Base-by-base conservation (phyloP, 2,329 filamentous ascomycete genomes). In the Myriangium duriaei region DNA sequence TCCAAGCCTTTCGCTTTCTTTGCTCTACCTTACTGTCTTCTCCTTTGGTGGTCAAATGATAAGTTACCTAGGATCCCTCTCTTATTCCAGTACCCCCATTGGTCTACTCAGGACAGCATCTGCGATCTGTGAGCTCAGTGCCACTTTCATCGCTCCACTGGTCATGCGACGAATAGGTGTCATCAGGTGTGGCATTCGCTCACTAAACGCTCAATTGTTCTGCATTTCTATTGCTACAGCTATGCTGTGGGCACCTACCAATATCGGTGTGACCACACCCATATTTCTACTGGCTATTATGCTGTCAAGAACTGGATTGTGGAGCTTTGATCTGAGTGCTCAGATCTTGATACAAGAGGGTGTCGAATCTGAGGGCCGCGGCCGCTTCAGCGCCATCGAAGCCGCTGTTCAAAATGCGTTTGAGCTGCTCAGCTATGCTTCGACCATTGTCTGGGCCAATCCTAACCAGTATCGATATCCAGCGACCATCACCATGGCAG, bases 141-240 rank as follows among this genome's bases (percentile, higher is more conserved):
- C 76, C 0, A 81, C 77, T 0, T 77, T 71, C 64, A 51, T 69
- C 0, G 72, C 69, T 0, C 76, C 76, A 0, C 57, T 60, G 39
- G 51, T 78, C 11, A 76, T 75, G 64, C 48, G 47, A 2, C 53
- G 50, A 3, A 65, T 68, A 4, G 63, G 64, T 14, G 51, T 63
- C 1, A 62, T 82, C 5, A 63, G 81, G n/a, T 67, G 71, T 0
- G 81, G 80, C 0, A 63, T 85, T 3, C 86, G 81, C 81, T 75
- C 74, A 44, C 51, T 79, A 7, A 76, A 69, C 39, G 81, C 76
- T 71, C 79, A 85, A 51, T 61, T 79, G n/a, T 40, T 62, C 2
- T 75, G 68, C 32, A 44, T 74, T 47, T 45, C 62, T 51, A 52
- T 68, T 35, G 46, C 61, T 49, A 53, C 60, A 13, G 47, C 46